phyloP scores from a whole-genome alignment of 2,329 filamentous ascomycete species.

The Diaporthe eres region DNA sequence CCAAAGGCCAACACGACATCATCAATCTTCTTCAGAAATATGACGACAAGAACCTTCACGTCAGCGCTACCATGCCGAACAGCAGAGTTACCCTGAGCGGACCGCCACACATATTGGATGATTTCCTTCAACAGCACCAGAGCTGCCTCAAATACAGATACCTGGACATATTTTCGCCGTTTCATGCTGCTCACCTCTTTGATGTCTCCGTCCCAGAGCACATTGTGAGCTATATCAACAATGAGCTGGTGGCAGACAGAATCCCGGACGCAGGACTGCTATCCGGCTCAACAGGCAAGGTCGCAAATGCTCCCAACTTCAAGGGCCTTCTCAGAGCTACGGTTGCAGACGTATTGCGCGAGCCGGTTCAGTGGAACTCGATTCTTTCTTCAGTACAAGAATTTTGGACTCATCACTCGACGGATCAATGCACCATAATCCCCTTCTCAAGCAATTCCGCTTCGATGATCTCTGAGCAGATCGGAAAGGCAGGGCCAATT shows the following conservation, averaged over 20 bases:
- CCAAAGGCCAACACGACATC: constrained; percentile 63
- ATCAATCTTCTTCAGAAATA: neutral
- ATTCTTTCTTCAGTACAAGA: constrained; percentile 4
- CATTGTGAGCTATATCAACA: neutral
- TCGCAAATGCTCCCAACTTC: constrained; percentile 17
- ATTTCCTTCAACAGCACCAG: constrained; percentile 5
- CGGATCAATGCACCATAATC: neutral
- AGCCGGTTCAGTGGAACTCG: constrained; percentile 13
- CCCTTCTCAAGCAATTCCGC: constrained; percentile 5
- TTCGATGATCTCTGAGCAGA: neutral
- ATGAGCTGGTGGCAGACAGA: neutral
- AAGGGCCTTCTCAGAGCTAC: neutral
- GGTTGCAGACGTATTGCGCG: neutral
- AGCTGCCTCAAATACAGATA: constrained; percentile 12
- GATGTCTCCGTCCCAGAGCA: neutral
- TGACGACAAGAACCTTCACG: neutral
- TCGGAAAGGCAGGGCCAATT: neutral
- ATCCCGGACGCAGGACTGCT: neutral
- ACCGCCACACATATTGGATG: neutral
- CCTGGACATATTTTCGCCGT: constrained; percentile 12
- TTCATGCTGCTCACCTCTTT: constrained; percentile 16
- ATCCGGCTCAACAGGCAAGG: constrained; percentile 14
- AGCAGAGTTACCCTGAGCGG: constrained; percentile 4
- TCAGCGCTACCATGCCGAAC: constrained; percentile 16
- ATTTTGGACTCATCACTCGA: constrained; percentile 9